phyloP scores from a whole-genome alignment of 495 filamentous ascomycete species.

The Neurospora tetrasperma region DNA sequence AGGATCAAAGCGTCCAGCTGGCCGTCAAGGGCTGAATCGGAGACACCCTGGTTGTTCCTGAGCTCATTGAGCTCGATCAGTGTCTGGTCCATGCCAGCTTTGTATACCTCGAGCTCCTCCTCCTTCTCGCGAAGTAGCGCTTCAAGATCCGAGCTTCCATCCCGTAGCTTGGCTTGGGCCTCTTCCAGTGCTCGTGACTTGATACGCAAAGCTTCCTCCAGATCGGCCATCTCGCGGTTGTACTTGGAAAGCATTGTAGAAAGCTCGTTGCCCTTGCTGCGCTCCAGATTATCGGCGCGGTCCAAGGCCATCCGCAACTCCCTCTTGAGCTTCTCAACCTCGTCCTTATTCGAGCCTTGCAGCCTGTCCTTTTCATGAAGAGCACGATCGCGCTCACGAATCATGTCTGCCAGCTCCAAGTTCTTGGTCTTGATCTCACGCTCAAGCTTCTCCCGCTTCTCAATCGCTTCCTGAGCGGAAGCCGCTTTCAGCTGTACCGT shows the following conservation, averaged over 20 bases:
- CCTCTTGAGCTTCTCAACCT: conserved; percentile 92
- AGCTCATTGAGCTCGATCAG: conserved; percentile 84
- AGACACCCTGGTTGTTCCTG: conserved; percentile 54
- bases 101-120: conserved; percentile 93
- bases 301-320: conserved; percentile 89
- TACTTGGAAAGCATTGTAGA: conserved; percentile 90
- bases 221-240: conserved; percentile 90
- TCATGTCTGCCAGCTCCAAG: conserved; percentile 96
- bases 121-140: conserved; percentile 80
- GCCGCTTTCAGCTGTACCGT: conserved; percentile 89
- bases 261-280: conserved; percentile 85
- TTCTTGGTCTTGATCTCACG: conserved; percentile 98
- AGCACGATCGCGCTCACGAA: conserved; percentile 90
- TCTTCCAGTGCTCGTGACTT: conserved; percentile 89
- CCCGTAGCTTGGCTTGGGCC: conserved; percentile 58
- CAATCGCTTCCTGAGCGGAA: conserved; percentile 94
- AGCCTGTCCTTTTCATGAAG: conserved; percentile 82
- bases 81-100: conserved; percentile 93
- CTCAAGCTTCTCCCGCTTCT: conserved; percentile 86
- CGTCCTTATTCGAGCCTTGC: conserved; percentile 78
- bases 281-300: conserved; percentile 85
- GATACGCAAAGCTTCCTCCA: conserved; percentile 83
- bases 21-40: conserved; percentile 73
- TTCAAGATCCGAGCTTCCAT: conserved; percentile 79
- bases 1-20: conserved; percentile 83